Evolutionary conservation across 2,329 filamentous ascomycete species (phyloP).

Genomic region (Fusarium subtropicale): DNA sequence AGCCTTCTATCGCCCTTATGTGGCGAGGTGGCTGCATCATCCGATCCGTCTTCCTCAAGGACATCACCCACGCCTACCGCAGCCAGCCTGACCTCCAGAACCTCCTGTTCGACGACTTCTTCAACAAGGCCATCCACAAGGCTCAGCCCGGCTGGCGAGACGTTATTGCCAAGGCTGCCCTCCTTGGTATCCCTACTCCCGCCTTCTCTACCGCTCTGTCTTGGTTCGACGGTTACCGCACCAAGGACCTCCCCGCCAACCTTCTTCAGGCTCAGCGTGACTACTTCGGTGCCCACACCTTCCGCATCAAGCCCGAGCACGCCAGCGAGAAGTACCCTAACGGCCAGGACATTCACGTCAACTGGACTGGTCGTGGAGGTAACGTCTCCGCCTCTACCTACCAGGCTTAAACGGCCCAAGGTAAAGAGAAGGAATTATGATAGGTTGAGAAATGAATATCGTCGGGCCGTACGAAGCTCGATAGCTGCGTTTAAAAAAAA

Average conservation of each 20-base stretch:
- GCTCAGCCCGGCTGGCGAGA: conserved; percentile 94
- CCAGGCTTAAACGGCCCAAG: conserved; percentile 76
- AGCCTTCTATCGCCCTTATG: conserved; percentile 99
- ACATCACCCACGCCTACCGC: conserved; percentile 98
- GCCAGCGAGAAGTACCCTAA: conserved; percentile 83
- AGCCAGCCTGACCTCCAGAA: conserved; percentile 95
- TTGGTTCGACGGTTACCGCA: conserved; percentile 99
- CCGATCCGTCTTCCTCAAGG: conserved; percentile 99
- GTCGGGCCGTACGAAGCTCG: conserved; percentile 35
- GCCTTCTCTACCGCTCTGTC: conserved; percentile 96
- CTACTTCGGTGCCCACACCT: conserved; percentile 97
- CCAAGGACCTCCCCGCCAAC: conserved; percentile 97
- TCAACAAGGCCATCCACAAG: conserved; percentile 98
- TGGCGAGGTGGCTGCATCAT: conserved; percentile 99
- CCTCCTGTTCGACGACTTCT: conserved; percentile 98
- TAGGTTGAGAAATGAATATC: conserved; percentile 38
- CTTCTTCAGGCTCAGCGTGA: conserved; percentile 98
- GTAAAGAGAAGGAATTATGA: conserved; percentile 28
- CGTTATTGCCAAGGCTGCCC: conserved; percentile 89
- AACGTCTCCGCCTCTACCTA: conserved; percentile 98
- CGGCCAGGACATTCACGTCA: conserved; percentile 95
- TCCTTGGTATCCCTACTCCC: conserved; percentile 95
- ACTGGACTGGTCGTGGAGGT: conserved; percentile 99
- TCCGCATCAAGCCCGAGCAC: conserved; percentile 84
- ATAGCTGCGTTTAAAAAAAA: conserved; percentile 39